Base-by-base conservation (phyloP, 2,329 filamentous ascomycete species). In the Periconia sp. region DNA sequence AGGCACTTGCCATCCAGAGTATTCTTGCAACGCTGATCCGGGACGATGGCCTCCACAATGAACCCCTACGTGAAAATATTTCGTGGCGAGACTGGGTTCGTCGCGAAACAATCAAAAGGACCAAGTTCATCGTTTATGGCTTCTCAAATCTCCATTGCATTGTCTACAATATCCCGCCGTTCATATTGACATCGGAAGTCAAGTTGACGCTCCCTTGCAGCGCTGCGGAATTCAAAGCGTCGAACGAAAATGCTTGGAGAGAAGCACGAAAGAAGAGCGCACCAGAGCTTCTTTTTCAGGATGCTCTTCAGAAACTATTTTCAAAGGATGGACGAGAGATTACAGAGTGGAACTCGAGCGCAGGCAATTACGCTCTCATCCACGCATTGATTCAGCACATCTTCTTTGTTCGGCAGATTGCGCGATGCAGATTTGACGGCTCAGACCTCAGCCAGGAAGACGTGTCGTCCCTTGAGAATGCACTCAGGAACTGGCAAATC, bases 361-460 rank as follows among this genome's bases (percentile, higher is more conserved):
- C 63, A 5, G 86, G 85, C 1, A 86, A 86, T 55, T 88, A 89
- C 52, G 79, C 88, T 6, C 73, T 90, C 23, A 85, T 89, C 3
- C 85, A 89, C 57, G 85, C 85, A 3, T 65, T 90, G 17, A 78
- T 89, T 9, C 86, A 89, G 56, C 85, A 88, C 48, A 84, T 89
- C 12, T 89, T 85, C 61, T 74, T 88, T 25, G 66, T 87, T 16
- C 86, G 86, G 54, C 82, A 86, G 45, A 56, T 68, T 21, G 52
- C 60, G 7, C 54, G 63, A 44, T 69, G 65, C 42, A 59, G 62
- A 4, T 65, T 62, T 36, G 54, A 71, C 50, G 52, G 62, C 15
- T 40, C 59, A 4, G 64, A 68, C 18, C 48, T 71, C 7, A 61
- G 61, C 28, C 36, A 54, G 5, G 67, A 71, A 33, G 75, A 80